Conservation (phyloP, 2,329 filamentous ascomycete genomes). For the Aotearoamyces nothofagi region DNA sequence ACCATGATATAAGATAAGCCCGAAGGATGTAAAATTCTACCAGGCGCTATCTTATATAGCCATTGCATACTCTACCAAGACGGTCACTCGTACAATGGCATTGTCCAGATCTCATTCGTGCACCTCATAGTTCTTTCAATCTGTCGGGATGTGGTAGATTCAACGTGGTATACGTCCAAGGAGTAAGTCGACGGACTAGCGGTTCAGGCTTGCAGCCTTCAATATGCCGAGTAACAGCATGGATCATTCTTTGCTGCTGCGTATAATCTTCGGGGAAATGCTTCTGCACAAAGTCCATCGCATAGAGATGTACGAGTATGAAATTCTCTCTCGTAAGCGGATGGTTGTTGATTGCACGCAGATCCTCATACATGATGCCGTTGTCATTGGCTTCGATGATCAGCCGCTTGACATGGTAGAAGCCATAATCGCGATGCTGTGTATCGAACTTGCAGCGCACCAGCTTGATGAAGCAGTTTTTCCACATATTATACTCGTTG, state of each 20-base stretch:
- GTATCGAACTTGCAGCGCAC: slow-evolving; percentile 1
- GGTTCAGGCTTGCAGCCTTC: neutral
- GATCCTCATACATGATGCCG: slow-evolving; percentile 1
- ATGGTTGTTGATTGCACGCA: slow-evolving; percentile 1
- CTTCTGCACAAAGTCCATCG: slow-evolving; percentile 1
- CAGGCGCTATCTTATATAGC: too few relatives aligned
- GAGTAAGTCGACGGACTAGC: neutral
- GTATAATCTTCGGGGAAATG: slow-evolving; percentile 1
- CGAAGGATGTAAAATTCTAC: too few relatives aligned
- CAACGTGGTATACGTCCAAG: slow-evolving; percentile 2
- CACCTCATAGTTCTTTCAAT: too few relatives aligned
- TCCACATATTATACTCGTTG: slow-evolving; percentile 1
- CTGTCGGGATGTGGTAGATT: too few relatives aligned
- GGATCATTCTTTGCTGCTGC: slow-evolving; percentile 1
- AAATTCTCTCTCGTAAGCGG: slow-evolving; percentile 1
- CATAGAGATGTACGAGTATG: neutral
- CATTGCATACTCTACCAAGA: too few relatives aligned
- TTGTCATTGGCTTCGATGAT: slow-evolving; percentile 1
- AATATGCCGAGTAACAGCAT: slow-evolving; percentile 1
- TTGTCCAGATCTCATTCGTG: too few relatives aligned
- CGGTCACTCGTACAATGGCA: too few relatives aligned
- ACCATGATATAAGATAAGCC: too few relatives aligned
- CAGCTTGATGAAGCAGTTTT: slow-evolving; percentile 1
- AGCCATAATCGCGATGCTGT: slow-evolving; percentile 1
- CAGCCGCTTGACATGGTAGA: slow-evolving; percentile 1